phyloP scores from a whole-genome alignment of 2,329 filamentous ascomycete species.

The Monilinia polystroma region DNA sequence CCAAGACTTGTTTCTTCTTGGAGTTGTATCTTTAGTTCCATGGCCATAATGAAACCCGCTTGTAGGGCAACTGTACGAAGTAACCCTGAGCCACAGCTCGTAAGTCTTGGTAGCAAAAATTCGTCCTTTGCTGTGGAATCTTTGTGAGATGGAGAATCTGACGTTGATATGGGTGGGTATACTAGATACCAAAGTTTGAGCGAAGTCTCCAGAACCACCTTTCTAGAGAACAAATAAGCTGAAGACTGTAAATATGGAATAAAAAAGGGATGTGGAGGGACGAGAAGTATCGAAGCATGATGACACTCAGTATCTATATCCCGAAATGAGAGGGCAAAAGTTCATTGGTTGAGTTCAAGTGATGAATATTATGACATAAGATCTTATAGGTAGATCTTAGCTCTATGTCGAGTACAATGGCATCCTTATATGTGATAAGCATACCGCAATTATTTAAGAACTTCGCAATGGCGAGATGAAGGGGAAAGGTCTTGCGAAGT shows the following conservation, averaged over 20 bases:
- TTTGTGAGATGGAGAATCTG: neutral
- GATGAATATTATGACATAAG: neutral
- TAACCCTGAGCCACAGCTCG: slow-evolving; percentile 5
- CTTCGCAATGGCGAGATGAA: slow-evolving; percentile 46
- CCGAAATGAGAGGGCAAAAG: slow-evolving; percentile 16
- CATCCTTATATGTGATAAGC: slow-evolving; percentile 46
- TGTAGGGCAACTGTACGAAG: neutral
- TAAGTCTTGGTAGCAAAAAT: neutral
- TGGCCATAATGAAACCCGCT: too few relatives aligned
- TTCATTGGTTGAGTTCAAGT: slow-evolving; percentile 28
- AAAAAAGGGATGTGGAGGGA: slow-evolving; percentile 57
- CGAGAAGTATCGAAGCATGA: slow-evolving; percentile 55
- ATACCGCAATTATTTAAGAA: slow-evolving; percentile 48
- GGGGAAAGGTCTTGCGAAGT: slow-evolving; percentile 46
- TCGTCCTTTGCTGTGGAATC: neutral
- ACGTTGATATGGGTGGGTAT: slow-evolving; percentile 38
- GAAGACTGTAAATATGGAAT: slow-evolving; percentile 44
- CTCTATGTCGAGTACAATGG: slow-evolving; percentile 41
- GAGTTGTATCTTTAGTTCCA: too few relatives aligned
- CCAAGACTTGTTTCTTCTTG: too few relatives aligned
- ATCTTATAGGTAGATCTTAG: slow-evolving; percentile 4
- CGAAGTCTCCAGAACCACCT: slow-evolving; percentile 47
- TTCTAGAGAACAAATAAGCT: slow-evolving; percentile 52
- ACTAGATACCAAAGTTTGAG: slow-evolving; percentile 48
- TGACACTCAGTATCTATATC: slow-evolving; percentile 46